Conservation (phyloP, 306 rosid species). For the Leucaena leucocephala region DNA sequence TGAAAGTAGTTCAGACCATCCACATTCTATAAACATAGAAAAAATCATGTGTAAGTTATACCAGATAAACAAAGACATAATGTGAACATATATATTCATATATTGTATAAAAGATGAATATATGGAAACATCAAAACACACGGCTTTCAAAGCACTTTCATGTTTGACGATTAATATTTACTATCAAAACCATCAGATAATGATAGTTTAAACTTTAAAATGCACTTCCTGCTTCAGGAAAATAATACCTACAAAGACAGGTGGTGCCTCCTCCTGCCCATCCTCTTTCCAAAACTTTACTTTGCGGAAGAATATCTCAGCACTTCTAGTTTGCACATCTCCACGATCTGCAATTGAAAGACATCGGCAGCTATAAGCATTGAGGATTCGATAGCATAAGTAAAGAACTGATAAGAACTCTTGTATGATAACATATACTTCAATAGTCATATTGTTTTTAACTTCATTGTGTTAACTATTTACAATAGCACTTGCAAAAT, state of each 20-base stretch:
- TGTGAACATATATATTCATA: not conserved
- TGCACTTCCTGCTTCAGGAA: slow-evolving; percentile 55
- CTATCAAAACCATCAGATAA: slow-evolving; percentile 7
- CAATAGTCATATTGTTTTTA: slow-evolving; percentile 14
- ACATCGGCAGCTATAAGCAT: slow-evolving; percentile 8
- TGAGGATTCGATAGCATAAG: slow-evolving; percentile 4
- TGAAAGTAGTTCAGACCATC: slow-evolving; percentile 93
- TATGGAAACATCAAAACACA: slow-evolving; percentile 3
- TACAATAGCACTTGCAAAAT: slow-evolving; percentile 13
- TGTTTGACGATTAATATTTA: slow-evolving; percentile 5
- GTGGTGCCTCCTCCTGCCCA: slow-evolving; percentile 87
- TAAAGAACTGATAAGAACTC: slow-evolving; percentile 20
- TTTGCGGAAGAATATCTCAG: slow-evolving; percentile 86
- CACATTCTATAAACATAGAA: slow-evolving; percentile 57
- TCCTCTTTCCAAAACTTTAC: slow-evolving; percentile 91
- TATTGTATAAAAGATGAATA: slow-evolving; percentile 6
- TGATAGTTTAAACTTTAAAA: slow-evolving; percentile 14
- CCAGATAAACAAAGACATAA: not conserved
- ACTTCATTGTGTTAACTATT: slow-evolving; percentile 1
- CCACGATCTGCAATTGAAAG: slow-evolving; percentile 66
- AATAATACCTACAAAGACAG: slow-evolving; percentile 98
- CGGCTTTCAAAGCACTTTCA: slow-evolving; percentile 2
- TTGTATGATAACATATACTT: not conserved
- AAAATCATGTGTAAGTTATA: slow-evolving; percentile 9
- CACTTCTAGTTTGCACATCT: slow-evolving; percentile 70